phyloP scores from a whole-genome alignment of 129 eudicot species.

The Centella asiatica region DNA sequence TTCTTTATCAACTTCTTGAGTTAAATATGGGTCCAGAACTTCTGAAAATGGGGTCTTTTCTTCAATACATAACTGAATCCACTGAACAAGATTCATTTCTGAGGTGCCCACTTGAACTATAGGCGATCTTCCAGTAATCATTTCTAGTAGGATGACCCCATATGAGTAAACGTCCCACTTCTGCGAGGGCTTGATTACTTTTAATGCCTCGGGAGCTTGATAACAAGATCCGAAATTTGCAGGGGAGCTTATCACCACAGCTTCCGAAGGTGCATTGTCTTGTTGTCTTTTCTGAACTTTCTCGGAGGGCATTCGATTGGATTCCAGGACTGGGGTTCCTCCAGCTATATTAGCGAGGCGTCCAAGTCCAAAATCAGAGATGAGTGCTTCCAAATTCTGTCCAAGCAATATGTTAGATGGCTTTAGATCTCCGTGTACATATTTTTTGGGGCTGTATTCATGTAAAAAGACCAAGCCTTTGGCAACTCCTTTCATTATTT shows the following conservation, averaged over 20 bases:
- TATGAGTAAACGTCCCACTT: constrained; percentile 94
- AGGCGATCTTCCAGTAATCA: constrained; percentile 71
- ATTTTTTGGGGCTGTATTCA: constrained; percentile 90
- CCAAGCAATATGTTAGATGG: constrained; percentile 82
- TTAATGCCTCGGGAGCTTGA: constrained; percentile 92
- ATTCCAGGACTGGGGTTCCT: constrained; percentile 59
- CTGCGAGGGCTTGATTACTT: constrained; percentile 88
- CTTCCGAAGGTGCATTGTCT: constrained; percentile 41
- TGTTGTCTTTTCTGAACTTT: constrained; percentile 23
- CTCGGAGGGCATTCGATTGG: constrained; percentile 45
- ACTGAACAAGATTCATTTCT: constrained; percentile 68
- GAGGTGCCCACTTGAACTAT: constrained; percentile 60
- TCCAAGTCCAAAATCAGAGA: constrained; percentile 84
- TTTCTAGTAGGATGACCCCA: constrained; percentile 74
- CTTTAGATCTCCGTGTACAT: constrained; percentile 94
- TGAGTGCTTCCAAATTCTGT: constrained; percentile 61
- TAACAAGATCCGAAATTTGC: constrained; percentile 33
- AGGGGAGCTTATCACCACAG: constrained; percentile 13
- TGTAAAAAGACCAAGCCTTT: constrained; percentile 82
- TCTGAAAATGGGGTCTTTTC: constrained; percentile 86
- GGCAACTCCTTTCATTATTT: constrained; percentile 74
- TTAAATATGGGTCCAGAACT: constrained; percentile 67
- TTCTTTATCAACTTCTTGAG: constrained; percentile 65
- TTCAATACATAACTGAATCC: constrained; percentile 92
- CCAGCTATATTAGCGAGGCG: constrained; percentile 97